A percentile compares a stretch with the other conserved stretches of the same genome.
These are phyloP conservation scores for Xylaria cubensis DNA, from an alignment of 495 filamentous ascomycete species.

Conservation along the genomic window DNA sequence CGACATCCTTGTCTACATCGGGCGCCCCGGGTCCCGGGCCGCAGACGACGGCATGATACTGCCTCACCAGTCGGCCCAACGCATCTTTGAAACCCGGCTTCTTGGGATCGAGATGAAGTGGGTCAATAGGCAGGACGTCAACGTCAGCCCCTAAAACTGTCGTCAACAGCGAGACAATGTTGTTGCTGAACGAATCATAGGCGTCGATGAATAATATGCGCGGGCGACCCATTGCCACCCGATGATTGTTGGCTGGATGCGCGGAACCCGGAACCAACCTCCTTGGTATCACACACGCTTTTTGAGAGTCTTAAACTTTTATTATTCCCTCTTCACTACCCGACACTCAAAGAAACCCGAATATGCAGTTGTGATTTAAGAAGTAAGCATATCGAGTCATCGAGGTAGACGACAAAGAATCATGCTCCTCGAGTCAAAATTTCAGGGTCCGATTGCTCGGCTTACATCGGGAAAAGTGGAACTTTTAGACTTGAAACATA, in stretches of 20 bases:
- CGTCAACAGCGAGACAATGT: slow-evolving; percentile 81
- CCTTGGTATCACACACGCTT: neutral
- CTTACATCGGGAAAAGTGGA: slow-evolving; percentile 19
- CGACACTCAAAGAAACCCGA: neutral
- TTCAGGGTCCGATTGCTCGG: slow-evolving; percentile 19
- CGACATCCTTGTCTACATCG: slow-evolving; percentile 67
- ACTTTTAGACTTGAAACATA: neutral
- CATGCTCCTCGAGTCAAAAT: slow-evolving; percentile 1
- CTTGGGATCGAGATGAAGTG: slow-evolving; percentile 43
- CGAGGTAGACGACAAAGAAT: neutral
- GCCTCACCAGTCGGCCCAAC: slow-evolving; percentile 55
- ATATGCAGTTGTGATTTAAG: neutral
- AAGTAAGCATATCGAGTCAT: neutral
- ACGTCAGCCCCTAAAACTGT: slow-evolving; percentile 69
- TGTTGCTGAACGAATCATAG: slow-evolving; percentile 95
- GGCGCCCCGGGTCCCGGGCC: slow-evolving; percentile 81
- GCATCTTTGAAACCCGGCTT: slow-evolving; percentile 31
- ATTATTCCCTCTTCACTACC: neutral
- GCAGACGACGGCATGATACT: slow-evolving; percentile 77
- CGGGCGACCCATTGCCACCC: slow-evolving; percentile 38
- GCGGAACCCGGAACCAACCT: neutral
- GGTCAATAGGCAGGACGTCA: slow-evolving; percentile 74
- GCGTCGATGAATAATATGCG: slow-evolving; percentile 88
- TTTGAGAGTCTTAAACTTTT: neutral
- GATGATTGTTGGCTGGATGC: neutral